A percentile compares a stretch with the other conserved stretches of the same genome.
Evolutionary conservation across 768 basidiomycete genomes (phyloP).

Genomic region (Rossbeevera mucosa): DNA sequence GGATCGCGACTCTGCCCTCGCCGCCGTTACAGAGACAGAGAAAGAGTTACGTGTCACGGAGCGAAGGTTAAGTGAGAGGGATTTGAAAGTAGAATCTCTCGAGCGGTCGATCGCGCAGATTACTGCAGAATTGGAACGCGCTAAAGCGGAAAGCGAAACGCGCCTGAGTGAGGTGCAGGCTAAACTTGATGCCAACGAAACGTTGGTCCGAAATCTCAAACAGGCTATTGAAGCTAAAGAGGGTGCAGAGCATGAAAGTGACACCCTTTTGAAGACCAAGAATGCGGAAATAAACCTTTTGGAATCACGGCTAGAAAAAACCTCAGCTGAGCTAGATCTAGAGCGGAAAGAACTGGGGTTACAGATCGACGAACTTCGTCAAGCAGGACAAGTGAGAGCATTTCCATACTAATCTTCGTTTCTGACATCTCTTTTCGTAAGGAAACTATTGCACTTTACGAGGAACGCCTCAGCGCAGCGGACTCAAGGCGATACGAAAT

Average conservation of each 20-base stretch:
- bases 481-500: constrained; percentile 75
- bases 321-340: constrained; percentile 43
- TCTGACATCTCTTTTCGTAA: constrained; percentile 26
- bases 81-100: constrained; percentile 42
- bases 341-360: constrained; percentile 64
- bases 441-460: constrained; percentile 95
- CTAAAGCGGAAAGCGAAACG: constrained; percentile 41
- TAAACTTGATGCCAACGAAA: constrained; percentile 42
- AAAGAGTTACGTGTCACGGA: constrained; percentile 39
- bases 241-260: constrained; percentile 44
- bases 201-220: constrained; percentile 46
- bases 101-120: constrained; percentile 40
- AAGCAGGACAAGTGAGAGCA: constrained; percentile 75
- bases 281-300: constrained; percentile 57
- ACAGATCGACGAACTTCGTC: constrained; percentile 80
- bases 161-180: constrained; percentile 40
- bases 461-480: constrained; percentile 72
- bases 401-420: not conserved
- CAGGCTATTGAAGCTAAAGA: constrained; percentile 51
- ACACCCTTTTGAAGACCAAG: constrained; percentile 50
- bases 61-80: constrained; percentile 40
- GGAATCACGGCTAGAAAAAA: constrained; percentile 42
- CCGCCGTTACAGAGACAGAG: constrained; percentile 42
- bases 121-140: constrained; percentile 41
- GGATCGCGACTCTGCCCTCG: constrained; percentile 42